Evolutionary conservation across 1,284 basidiomycete species (phyloP).

Genomic region (Cutaneotrichosporon dermatis): DNA sequence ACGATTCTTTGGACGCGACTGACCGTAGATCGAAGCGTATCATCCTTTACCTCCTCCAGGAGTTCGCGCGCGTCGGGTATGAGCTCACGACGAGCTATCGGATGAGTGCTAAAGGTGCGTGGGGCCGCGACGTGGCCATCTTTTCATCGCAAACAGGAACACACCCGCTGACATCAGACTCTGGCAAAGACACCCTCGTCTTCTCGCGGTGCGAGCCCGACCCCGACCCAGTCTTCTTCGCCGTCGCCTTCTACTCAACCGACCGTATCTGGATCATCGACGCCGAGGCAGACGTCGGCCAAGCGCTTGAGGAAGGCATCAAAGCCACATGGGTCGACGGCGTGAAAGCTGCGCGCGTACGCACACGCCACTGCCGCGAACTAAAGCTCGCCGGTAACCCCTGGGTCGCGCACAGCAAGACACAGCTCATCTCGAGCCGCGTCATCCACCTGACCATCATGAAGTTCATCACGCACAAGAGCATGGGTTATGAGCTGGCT

Average conservation of each 20-base stretch:
- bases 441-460: conserved; percentile 43
- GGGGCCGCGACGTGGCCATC: background rate
- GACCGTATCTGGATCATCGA: conserved; percentile 48
- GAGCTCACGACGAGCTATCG: conserved; percentile 35
- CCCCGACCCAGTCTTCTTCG: conserved; percentile 44
- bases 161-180: conserved; percentile 24
- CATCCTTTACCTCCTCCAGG: conserved; percentile 40
- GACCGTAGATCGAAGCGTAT: conserved; percentile 39
- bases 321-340: conserved; percentile 41
- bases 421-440: conserved; percentile 38
- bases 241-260: conserved; percentile 38
- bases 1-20: background rate
- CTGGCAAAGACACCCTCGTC: conserved; percentile 44
- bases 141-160: too few species aligned
- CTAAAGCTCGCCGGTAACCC: conserved; percentile 37
- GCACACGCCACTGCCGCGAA: conserved; percentile 44
- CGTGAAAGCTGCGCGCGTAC: conserved; percentile 38
- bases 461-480: conserved; percentile 31
- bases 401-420: conserved; percentile 31
- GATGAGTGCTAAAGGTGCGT: conserved; percentile 39
- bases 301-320: conserved; percentile 43
- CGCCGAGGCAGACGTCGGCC: conserved; percentile 43
- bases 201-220: conserved; percentile 37
- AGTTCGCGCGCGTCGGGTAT: conserved; percentile 39
- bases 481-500: conserved; percentile 33